Base-by-base conservation (phyloP, 2,329 filamentous ascomycete species). In the Trichocomaceae sp. region DNA sequence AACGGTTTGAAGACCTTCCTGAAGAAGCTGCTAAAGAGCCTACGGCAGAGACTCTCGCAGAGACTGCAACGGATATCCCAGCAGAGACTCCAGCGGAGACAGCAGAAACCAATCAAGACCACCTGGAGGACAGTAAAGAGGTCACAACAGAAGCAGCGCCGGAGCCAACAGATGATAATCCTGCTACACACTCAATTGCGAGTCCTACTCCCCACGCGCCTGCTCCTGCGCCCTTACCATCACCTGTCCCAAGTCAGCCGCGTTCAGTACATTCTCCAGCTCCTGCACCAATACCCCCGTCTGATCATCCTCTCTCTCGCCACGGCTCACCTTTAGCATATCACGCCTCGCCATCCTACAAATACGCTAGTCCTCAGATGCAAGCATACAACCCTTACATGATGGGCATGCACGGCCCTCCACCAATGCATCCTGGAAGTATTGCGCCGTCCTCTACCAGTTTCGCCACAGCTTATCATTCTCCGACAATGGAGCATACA, bases 351-450 rank as follows among this genome's bases (percentile, higher is more conserved):
- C 63, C 63, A 19, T 56, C 61, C 22, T 59, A 65, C 42, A 69
- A 69, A 60, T 59, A 67, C 50, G 65, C 64, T 63, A 71, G 66
- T 48, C 71, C 72, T 20, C 64, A 70, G 47, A 64, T 69, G 47
- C 66, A 66, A 52, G 61, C 64, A n/a, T 71, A 74, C 60, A 65
- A 64, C 45, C 69, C 70, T 44, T 67, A 70, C 20, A 60, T 61
- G 57, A 67, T 72, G 61, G 71, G 69, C 23, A 57, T 59, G 22
- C 58, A 59, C 52, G 57, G 57, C 19, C 66, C 10, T 64, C 66
- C 35, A 64, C 31, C 64, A 44, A 63, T 65, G 47, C 62, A 67
- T 23, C 62, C 64, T n/a, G 62, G 56, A 42, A 58, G 61, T 26
- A 57, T 63, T 39, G 62, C 64, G 22, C 60, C 64, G 20, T 65